Conservation (phyloP, 371 early-diverging fungal species). For the Syncephalastrum contaminatum region DNA sequence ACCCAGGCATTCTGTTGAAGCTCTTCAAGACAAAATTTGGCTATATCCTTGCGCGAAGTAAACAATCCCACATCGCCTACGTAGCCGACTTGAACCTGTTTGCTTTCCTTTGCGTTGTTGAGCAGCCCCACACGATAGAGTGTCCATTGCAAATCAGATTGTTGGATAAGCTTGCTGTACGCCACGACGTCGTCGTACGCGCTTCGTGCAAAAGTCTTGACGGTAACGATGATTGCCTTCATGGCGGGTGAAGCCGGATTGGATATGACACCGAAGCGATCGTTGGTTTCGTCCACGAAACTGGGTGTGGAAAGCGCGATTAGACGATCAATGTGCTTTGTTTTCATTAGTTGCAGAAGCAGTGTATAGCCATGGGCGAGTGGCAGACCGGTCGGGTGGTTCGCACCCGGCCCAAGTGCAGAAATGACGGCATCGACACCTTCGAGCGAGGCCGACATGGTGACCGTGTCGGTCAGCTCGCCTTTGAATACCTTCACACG, state of each 20-base stretch:
- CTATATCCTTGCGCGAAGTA: too few relatives aligned
- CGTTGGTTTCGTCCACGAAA: constrained; percentile 1
- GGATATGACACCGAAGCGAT: background rate
- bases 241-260: too few relatives aligned
- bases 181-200: background rate
- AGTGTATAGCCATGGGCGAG: background rate
- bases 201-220: background rate
- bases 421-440: constrained; percentile 4
- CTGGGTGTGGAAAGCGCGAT: constrained; percentile 2
- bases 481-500: background rate
- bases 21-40: too few relatives aligned
- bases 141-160: constrained; percentile 1
- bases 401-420: background rate
- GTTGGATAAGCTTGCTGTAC: background rate
- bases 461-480: background rate
- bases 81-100: too few relatives aligned
- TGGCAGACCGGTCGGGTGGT: background rate
- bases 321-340: background rate
- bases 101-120: background rate
- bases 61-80: too few relatives aligned
- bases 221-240: too few relatives aligned
- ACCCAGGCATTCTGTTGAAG: too few relatives aligned
- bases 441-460: background rate
- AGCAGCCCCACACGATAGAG: constrained; percentile 2
- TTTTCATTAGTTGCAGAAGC: background rate